phyloP scores from a whole-genome alignment of 306 rosid species.

The Cucumis cinereus region DNA sequence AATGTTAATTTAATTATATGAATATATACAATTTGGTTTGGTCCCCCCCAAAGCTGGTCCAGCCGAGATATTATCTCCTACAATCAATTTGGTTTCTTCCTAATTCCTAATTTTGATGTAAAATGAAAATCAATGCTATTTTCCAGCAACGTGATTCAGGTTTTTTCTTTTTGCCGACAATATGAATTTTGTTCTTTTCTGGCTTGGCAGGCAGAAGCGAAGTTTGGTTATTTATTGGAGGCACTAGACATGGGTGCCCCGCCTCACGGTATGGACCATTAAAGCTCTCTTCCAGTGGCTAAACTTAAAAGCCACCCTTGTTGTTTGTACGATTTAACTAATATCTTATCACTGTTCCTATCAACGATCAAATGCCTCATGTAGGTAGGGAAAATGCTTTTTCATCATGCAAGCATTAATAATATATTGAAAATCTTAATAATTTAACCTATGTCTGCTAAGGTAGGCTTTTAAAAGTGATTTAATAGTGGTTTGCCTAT shows the following conservation, averaged over 20 bases:
- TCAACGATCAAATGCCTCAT: not conserved
- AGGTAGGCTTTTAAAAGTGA: not conserved
- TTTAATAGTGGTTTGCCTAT: not conserved
- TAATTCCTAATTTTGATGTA: not conserved
- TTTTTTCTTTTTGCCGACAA: not conserved
- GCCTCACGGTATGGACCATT: conserved; percentile 66
- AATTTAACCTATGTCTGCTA: not conserved
- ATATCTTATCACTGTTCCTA: not conserved
- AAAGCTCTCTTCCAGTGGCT: not conserved
- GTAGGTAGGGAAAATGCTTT: not conserved
- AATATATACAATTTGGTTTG: not conserved
- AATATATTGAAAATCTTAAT: not conserved
- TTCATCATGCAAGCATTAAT: not conserved
- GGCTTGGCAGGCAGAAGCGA: conserved; percentile 70
- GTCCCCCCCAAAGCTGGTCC: not conserved
- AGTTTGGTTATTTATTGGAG: conserved; percentile 91
- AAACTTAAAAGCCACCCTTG: not conserved
- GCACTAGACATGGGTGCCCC: conserved; percentile 99
- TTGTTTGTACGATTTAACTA: not conserved
- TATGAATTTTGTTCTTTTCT: conserved; percentile 3
- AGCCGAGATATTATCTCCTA: not conserved
- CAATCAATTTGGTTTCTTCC: not conserved
- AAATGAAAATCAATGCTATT: not conserved
- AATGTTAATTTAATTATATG: not conserved
- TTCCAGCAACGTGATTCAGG: not conserved